Evolutionary conservation across 768 basidiomycete species (phyloP).

Genomic region (Inosperma sp.): DNA sequence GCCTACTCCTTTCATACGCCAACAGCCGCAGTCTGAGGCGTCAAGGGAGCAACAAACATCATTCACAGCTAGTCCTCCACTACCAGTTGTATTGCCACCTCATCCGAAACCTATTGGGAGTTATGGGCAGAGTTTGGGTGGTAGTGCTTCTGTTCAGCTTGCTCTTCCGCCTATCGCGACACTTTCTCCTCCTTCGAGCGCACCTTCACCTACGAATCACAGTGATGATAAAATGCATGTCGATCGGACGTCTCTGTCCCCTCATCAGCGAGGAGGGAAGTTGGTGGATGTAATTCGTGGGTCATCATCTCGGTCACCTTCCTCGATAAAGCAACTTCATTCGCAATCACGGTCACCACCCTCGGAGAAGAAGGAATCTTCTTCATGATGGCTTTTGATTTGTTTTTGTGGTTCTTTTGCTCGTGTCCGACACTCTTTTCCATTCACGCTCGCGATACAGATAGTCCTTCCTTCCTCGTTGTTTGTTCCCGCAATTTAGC

Average conservation of each 20-base stretch:
- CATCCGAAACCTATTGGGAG: conserved; percentile 70
- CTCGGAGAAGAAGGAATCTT: conserved; percentile 39
- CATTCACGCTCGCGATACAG: background rate
- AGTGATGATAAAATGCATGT: conserved; percentile 51
- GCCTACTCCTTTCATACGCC: conserved; percentile 70
- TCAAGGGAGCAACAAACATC: conserved; percentile 49
- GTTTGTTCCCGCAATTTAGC: background rate
- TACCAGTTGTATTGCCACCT: conserved; percentile 62
- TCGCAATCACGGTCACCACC: conserved; percentile 47
- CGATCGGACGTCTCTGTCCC: conserved; percentile 46
- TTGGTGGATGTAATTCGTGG: conserved; percentile 24
- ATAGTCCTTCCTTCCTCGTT: too few species aligned
- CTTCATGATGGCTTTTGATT: conserved; percentile 10
- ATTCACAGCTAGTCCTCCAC: conserved; percentile 51
- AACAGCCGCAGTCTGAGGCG: conserved; percentile 70
- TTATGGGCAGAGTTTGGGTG: conserved; percentile 34
- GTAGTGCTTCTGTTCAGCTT: conserved; percentile 36
- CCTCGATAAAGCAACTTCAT: conserved; percentile 47
- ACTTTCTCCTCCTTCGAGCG: conserved; percentile 56
- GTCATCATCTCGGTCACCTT: conserved; percentile 35
- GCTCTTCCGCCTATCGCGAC: conserved; percentile 69
- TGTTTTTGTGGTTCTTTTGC: conserved; percentile 1
- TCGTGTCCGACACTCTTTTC: background rate
- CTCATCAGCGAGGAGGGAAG: conserved; percentile 50
- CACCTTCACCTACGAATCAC: conserved; percentile 45